Evolutionary conservation across 495 filamentous ascomycete species (phyloP).

Genomic region (Baudoinia panamericana): DNA sequence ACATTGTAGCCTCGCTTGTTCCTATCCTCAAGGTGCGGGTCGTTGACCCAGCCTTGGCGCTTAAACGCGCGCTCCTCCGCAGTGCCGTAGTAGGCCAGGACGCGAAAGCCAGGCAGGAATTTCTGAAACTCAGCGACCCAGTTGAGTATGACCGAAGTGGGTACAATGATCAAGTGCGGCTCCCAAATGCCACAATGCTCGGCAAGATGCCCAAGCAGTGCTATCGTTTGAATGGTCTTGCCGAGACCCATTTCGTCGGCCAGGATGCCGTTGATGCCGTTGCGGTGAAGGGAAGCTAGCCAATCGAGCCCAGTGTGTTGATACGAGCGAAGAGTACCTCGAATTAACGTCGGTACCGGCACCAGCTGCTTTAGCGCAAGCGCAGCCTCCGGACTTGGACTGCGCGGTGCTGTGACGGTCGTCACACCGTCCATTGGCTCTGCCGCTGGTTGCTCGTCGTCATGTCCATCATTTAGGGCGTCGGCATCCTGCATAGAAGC

Average conservation of each 20-base stretch:
- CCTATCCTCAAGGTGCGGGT: constrained; percentile 28
- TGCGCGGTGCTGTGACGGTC: not conserved
- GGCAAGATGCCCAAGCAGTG: constrained; percentile 83
- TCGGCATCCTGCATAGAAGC: not conserved
- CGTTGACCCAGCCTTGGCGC: constrained; percentile 78
- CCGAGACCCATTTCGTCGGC: constrained; percentile 99
- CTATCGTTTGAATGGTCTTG: constrained; percentile 97
- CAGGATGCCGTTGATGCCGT: constrained; percentile 91
- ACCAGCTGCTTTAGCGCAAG: constrained; percentile 31
- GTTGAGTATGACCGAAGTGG: constrained; percentile 96
- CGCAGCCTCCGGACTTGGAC: not conserved
- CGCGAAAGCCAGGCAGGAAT: constrained; percentile 96
- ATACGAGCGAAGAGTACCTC: constrained; percentile 88
- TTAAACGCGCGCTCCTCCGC: constrained; percentile 85
- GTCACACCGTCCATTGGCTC: not conserved
- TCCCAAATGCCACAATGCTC: constrained; percentile 89
- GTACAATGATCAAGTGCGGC: constrained; percentile 89
- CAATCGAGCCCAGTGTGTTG: constrained; percentile 94
- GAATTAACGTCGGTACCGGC: constrained; percentile 72
- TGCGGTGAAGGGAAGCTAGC: constrained; percentile 86
- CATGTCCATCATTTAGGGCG: not conserved
- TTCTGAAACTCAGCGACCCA: constrained; percentile 99
- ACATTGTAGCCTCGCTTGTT: constrained; percentile 73
- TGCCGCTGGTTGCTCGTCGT: not conserved
- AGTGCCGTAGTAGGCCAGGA: constrained; percentile 90